phyloP scores from a whole-genome alignment of 164 flowering plant species.

The Cinnamomum chago region DNA sequence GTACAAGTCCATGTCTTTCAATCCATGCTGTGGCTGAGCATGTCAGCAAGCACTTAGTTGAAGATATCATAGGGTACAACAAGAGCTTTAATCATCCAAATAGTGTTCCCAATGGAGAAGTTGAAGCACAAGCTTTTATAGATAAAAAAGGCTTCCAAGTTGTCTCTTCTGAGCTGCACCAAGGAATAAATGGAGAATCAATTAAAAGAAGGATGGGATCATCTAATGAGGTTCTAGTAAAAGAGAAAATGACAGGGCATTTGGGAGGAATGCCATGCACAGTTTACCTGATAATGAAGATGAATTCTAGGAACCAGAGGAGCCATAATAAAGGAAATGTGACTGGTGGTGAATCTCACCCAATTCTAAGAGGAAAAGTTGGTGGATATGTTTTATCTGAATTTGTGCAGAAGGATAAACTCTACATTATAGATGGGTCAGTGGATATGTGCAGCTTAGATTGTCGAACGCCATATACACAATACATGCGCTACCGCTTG shows the following conservation, averaged over 20 bases:
- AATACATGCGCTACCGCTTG: slow-evolving; percentile 48
- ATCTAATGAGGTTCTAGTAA: slow-evolving; percentile 5
- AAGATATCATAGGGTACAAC: slow-evolving; percentile 30
- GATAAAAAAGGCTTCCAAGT: slow-evolving; percentile 1
- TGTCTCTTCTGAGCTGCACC: slow-evolving; percentile 2
- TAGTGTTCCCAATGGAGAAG: not conserved
- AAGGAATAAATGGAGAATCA: not conserved
- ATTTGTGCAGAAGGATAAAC: slow-evolving; percentile 35
- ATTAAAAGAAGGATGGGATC: not conserved
- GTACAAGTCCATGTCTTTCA: slow-evolving; percentile 40
- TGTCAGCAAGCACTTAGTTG: slow-evolving; percentile 37
- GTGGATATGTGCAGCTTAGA: slow-evolving; percentile 45
- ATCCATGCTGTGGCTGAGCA: slow-evolving; percentile 52
- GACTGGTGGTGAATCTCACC: slow-evolving; percentile 16
- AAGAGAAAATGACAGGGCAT: slow-evolving; percentile 47
- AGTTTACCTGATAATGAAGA: slow-evolving; percentile 45
- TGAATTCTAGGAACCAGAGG: slow-evolving; percentile 16
- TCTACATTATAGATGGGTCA: slow-evolving; percentile 47
- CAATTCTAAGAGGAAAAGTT: slow-evolving; percentile 35
- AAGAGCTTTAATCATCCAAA: slow-evolving; percentile 11
- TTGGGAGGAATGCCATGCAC: slow-evolving; percentile 57
- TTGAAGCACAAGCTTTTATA: not conserved
- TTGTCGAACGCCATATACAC: slow-evolving; percentile 45
- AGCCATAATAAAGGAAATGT: slow-evolving; percentile 5
- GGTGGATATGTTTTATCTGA: slow-evolving; percentile 43